A percentile compares a stretch with the other conserved stretches of the same genome.
Conservation (phyloP, 1,284 basidiomycete species). For the Sanghuangporus sanghuang region DNA sequence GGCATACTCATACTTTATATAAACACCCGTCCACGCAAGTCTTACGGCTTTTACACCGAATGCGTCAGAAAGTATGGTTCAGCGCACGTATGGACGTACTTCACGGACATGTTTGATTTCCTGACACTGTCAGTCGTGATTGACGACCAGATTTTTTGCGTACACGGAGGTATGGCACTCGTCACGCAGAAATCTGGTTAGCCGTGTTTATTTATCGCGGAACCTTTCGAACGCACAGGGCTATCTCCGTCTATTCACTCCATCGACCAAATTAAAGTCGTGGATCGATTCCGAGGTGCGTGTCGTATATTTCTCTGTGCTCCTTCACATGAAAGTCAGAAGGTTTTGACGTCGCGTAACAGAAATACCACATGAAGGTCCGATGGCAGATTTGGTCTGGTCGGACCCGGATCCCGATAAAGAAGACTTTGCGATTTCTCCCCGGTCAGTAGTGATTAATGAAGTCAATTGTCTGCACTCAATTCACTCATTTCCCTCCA, state of each 20-base stretch:
- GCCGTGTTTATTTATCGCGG: neutral
- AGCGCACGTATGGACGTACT: conserved; percentile 97
- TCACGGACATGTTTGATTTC: conserved; percentile 99
- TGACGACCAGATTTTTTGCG: conserved; percentile 98
- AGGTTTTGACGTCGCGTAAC: conserved; percentile 14
- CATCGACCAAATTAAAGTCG: conserved; percentile 99
- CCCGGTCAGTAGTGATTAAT: conserved; percentile 57
- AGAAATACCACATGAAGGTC: conserved; percentile 99
- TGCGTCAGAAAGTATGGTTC: conserved; percentile 97
- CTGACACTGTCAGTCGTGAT: conserved; percentile 96
- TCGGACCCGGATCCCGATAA: conserved; percentile 99
- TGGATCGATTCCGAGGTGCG: conserved; percentile 93
- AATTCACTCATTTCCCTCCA: neutral
- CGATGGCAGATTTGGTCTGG: conserved; percentile 99
- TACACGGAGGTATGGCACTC: conserved; percentile 75
- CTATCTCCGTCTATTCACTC: conserved; percentile 97
- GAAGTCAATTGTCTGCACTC: neutral
- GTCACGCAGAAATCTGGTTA: neutral
- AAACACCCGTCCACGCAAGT: conserved; percentile 45
- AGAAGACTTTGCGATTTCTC: conserved; percentile 98
- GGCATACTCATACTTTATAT: conserved; percentile 1
- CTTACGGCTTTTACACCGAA: conserved; percentile 99
- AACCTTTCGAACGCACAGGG: conserved; percentile 40
- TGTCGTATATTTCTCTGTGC: conserved; percentile 17
- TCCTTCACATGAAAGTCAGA: conserved; percentile 21